phyloP scores from a whole-genome alignment of 2,329 filamentous ascomycete species.

The Phialophora verrucosa region DNA sequence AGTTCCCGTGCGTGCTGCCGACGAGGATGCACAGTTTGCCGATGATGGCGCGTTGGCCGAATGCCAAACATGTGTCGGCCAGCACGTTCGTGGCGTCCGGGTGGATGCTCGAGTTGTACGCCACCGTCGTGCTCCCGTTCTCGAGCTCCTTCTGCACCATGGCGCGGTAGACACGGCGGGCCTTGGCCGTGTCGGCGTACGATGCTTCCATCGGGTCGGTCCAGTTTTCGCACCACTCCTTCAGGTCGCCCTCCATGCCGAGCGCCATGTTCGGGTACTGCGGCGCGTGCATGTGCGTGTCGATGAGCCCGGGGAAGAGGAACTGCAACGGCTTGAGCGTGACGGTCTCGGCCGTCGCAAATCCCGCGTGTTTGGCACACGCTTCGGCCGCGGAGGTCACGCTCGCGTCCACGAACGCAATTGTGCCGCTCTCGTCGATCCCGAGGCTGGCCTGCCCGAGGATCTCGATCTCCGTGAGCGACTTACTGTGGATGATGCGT shows the following conservation, averaged over 20 bases:
- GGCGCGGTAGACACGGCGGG: slow-evolving; percentile 56
- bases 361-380: slow-evolving; percentile 14
- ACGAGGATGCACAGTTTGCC: slow-evolving; percentile 49
- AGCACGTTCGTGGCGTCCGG: slow-evolving; percentile 63
- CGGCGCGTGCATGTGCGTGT: slow-evolving; percentile 73
- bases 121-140: slow-evolving; percentile 67
- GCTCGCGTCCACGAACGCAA: slow-evolving; percentile 18
- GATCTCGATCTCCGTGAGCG: slow-evolving; percentile 25
- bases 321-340: slow-evolving; percentile 45
- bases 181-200: slow-evolving; percentile 62
- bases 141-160: slow-evolving; percentile 64
- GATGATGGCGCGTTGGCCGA: slow-evolving; percentile 59
- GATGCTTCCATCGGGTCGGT: slow-evolving; percentile 70
- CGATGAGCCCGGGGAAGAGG: slow-evolving; percentile 66
- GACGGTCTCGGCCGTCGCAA: slow-evolving; percentile 8
- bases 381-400: slow-evolving; percentile 19
- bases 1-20: slow-evolving; percentile 68
- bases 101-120: slow-evolving; percentile 65
- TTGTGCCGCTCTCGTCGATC: slow-evolving; percentile 19
- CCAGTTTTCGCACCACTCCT: slow-evolving; percentile 68
- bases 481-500: slow-evolving; percentile 29
- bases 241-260: slow-evolving; percentile 48
- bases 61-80: slow-evolving; percentile 58
- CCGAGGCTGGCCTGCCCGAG: slow-evolving; percentile 19
- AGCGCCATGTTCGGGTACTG: slow-evolving; percentile 57